Conservation (phyloP, 1,139 yeast genomes). For the Yamadazyma diddensiae region DNA sequence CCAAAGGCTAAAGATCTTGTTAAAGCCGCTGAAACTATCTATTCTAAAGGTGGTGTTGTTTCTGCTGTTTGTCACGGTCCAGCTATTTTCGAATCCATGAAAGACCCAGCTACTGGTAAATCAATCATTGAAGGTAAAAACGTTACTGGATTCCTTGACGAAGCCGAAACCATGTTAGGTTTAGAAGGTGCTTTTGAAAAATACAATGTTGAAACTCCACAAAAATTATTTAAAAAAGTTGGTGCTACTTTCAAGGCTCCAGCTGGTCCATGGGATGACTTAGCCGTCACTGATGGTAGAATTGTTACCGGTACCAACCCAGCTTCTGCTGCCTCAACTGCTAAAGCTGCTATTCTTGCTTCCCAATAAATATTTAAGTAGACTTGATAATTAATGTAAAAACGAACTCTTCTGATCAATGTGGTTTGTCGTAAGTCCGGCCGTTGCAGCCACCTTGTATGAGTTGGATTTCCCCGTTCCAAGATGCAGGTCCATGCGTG, state of each 20-base stretch:
- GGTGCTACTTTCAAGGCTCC: constrained; percentile 49
- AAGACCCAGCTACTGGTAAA: constrained; percentile 39
- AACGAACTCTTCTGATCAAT: too few relatives aligned
- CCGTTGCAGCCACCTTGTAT: too few relatives aligned
- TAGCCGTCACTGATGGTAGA: constrained; percentile 50
- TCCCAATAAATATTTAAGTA: constrained; percentile 1
- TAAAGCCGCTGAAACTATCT: constrained; percentile 42
- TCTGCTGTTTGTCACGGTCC: constrained; percentile 72
- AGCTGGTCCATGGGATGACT: constrained; percentile 51
- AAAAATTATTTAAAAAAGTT: constrained; percentile 28
- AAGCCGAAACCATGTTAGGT: constrained; percentile 46
- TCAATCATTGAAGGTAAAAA: constrained; percentile 49
- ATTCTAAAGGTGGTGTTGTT: constrained; percentile 51
- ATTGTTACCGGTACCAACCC: constrained; percentile 65
- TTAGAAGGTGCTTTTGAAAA: constrained; percentile 33
- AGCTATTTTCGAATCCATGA: constrained; percentile 46
- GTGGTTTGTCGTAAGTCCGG: too few relatives aligned
- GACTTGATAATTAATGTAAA: neutral
- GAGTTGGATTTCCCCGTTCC: too few relatives aligned
- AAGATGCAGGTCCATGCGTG: too few relatives aligned
- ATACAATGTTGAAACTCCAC: constrained; percentile 31
- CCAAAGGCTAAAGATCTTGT: constrained; percentile 51
- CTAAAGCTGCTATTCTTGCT: constrained; percentile 24
- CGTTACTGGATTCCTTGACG: constrained; percentile 60
- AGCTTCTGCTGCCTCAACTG: constrained; percentile 53